Evolutionary conservation across 1,139 yeast species (phyloP), one percentile per base, ranked within the genome.

Genomic region (Hyphopichia burtonii): DNA sequence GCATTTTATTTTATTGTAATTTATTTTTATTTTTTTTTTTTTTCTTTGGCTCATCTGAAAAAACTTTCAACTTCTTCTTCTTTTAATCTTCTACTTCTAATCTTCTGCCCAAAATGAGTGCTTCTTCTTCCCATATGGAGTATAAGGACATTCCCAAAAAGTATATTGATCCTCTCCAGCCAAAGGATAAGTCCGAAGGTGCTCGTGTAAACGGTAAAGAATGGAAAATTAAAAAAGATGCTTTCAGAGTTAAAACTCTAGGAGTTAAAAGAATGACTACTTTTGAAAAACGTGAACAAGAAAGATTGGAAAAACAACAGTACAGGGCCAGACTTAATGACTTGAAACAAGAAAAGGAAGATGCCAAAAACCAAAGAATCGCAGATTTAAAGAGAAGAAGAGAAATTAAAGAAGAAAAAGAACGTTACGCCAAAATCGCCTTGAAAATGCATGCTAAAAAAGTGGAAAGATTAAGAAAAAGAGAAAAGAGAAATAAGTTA

Each of bases 401-500:
- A 61, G 85, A 80, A 51, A 78, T 78, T 58, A 82, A 82, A 66
- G 90, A 74, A 45, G 93, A 86, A 58, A 79, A 78, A 64, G 91
- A 83, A 56, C 75, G 93, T 55, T 85, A 81, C 54, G 90, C 83
- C 52, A 74, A 68, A 56, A 63, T 84, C 54, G 88, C 93, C 12
- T 72, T 77, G 37, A 83, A 82, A 66, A 82, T 86, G 89, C 86
- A 84, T 56, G 84, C 83, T 34, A 83, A 83, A 77, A 83, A 79
- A 73, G 82, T 83, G 34, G 94, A 86, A 46, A 80, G 95, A 65
- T 63, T 85, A 67, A 83, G 83, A 67, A 83, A 83, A 71, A 83
- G 81, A 62, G 94, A 86, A 60, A 86, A 85, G 81, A 80, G 93
- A 68, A 86, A 85, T 63, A 86, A 86, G 63, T 68, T 85, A 51